Evolutionary conservation across 1,284 basidiomycete genomes (phyloP), one percentile per base, ranked within the genome.

Genomic region (Ustilago loliicola): DNA sequence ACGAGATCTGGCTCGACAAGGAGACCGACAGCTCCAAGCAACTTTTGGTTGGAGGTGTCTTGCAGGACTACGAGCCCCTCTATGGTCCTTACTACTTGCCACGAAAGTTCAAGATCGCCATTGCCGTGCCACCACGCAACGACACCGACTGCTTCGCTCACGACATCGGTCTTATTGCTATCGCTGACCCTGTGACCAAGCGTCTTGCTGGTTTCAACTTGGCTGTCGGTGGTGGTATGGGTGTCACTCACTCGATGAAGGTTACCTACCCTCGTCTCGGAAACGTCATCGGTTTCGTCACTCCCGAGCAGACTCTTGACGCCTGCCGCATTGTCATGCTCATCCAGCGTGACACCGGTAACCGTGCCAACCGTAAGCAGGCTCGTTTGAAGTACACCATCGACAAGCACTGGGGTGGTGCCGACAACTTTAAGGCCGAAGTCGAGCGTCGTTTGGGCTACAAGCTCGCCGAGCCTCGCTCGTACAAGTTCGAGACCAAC

Each of bases 11-110:
- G 96, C 89, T 98, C 60, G 95, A 98, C 89, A 80, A 84, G 78
- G 72, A 72, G 65, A 85, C 85, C 38, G 85, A 86, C 72, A 80
- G 77, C 69, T 80, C 78, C 65, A 84, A 84, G 72, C 96, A 97
- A 89, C 88, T 96, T 78, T 92, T 98, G 38, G 93, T 92, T 21
- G 95, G 94, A 29, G 94, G 94, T 50, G 94, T 94, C 1, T 87
- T 97, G 73, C 92, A 94, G 87, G 97, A 99, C 88, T 91, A 93
- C 79, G 96, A 99, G 88, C 96, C 97, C 1, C 88, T 98, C 19
- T 99, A 99, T 86, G 97, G 97, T 52, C 93, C 95, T 81, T 96
- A 95, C 88, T 99, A 99, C 88, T 90, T 99, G 36, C 96, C 97
- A 50, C 91, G 96, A 86, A 88, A 96, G 93, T 99, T 98, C 91